phyloP scores from a whole-genome alignment of 2,329 filamentous ascomycete species.

The Macroventuria anomochaeta region DNA sequence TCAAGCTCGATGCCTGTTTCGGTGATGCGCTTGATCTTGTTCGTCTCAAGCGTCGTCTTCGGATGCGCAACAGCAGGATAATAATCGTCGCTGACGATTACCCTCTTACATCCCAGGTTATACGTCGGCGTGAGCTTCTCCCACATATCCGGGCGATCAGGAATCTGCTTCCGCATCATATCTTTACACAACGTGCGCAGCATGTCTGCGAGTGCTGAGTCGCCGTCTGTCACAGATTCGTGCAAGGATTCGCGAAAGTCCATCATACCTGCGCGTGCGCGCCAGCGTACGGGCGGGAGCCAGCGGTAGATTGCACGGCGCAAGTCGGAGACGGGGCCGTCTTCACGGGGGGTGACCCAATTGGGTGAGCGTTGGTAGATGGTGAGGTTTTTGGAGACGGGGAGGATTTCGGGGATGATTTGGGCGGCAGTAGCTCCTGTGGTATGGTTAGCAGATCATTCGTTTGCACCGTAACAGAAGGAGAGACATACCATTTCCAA shows the following conservation, averaged over 20 bases:
- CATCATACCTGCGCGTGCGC: slow-evolving; percentile 61
- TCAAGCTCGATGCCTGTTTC: slow-evolving; percentile 56
- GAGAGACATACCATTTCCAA: slow-evolving; percentile 61
- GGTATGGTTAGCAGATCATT: slow-evolving; percentile 3
- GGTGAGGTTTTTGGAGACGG: slow-evolving; percentile 57
- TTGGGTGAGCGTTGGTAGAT: slow-evolving; percentile 66
- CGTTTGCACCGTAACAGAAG: no score
- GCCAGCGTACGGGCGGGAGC: slow-evolving; percentile 58
- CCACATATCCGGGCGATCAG: slow-evolving; percentile 59
- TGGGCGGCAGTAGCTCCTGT: slow-evolving; percentile 63
- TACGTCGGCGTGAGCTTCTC: slow-evolving; percentile 62
- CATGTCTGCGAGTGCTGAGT: slow-evolving; percentile 51
- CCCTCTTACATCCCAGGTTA: slow-evolving; percentile 61
- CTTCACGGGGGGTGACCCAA: slow-evolving; percentile 63
- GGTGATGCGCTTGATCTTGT: slow-evolving; percentile 56
- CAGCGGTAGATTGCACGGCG: slow-evolving; percentile 56
- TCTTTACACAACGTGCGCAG: slow-evolving; percentile 48
- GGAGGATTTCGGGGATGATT: slow-evolving; percentile 64
- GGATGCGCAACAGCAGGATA: slow-evolving; percentile 57
- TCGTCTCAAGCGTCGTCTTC: slow-evolving; percentile 61
- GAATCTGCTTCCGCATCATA: slow-evolving; percentile 56
- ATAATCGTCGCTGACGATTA: slow-evolving; percentile 64
- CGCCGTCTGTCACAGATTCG: slow-evolving; percentile 52
- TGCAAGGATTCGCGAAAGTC: slow-evolving; percentile 60
- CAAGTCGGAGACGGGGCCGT: slow-evolving; percentile 54